Percentiles rank a stretch among this genome's conserved stretches.
Evolutionary conservation across 176 grass and related monocot species (phyloP).

Genomic region (Lolium multiflorum): DNA sequence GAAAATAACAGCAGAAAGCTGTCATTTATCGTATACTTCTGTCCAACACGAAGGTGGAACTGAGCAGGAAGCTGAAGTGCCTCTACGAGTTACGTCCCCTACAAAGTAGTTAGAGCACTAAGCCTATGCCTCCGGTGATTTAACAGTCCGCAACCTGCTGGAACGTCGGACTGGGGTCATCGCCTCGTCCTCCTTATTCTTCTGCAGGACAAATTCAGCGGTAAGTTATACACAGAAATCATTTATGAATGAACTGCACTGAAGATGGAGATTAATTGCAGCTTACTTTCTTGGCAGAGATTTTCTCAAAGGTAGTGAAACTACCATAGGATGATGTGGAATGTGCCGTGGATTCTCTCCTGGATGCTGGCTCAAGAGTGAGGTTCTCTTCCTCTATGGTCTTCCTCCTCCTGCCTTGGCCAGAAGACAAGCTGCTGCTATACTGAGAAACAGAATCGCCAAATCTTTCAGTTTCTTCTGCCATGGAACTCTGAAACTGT

Average conservation of each 20-base stretch:
- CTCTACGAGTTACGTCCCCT: slow-evolving; percentile 47
- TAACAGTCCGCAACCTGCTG: slow-evolving; percentile 66
- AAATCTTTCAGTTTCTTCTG: slow-evolving; percentile 45
- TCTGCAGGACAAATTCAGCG: slow-evolving; percentile 43
- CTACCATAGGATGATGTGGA: slow-evolving; percentile 80
- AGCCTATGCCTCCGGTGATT: slow-evolving; percentile 52
- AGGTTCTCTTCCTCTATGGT: slow-evolving; percentile 36
- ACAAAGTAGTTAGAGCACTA: slow-evolving; percentile 25
- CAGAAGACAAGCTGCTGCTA: slow-evolving; percentile 66
- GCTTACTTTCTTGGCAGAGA: slow-evolving; percentile 77
- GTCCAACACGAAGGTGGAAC: slow-evolving; percentile 17
- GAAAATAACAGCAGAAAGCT: slow-evolving; percentile 63
- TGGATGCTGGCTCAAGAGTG: slow-evolving; percentile 38
- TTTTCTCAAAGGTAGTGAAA: slow-evolving; percentile 79
- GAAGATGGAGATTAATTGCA: not conserved
- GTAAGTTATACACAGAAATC: not conserved
- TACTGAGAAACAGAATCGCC: slow-evolving; percentile 53
- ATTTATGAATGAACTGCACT: not conserved
- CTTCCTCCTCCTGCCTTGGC: slow-evolving; percentile 43
- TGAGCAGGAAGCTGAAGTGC: slow-evolving; percentile 16
- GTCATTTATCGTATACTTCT: slow-evolving; percentile 37
- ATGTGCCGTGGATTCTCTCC: slow-evolving; percentile 61
- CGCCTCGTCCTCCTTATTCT: slow-evolving; percentile 66
- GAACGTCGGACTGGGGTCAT: slow-evolving; percentile 88
- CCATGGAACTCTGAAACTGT: slow-evolving; percentile 31